phyloP scores from a whole-genome alignment of 106 monocot species.

The Iris macrosiphon region DNA sequence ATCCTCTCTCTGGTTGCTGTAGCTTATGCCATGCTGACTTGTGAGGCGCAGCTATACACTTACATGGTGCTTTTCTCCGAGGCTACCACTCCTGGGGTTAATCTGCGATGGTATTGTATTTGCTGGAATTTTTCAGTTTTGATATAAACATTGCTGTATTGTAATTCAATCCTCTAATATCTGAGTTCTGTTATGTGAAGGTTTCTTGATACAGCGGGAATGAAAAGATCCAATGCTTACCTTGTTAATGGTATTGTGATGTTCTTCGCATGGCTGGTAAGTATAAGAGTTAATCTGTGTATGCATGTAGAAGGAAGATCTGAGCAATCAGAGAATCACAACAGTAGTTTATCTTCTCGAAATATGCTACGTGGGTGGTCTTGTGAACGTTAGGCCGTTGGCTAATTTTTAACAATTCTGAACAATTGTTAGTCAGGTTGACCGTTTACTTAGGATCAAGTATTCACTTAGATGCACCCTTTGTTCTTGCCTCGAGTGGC shows the following conservation, averaged over 20 bases:
- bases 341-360: too few relatives aligned
- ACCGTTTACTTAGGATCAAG: too few relatives aligned
- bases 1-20: slow-evolving; percentile 56
- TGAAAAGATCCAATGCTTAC: slow-evolving; percentile 83
- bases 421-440: too few relatives aligned
- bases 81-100: slow-evolving; percentile 72
- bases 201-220: slow-evolving; percentile 82
- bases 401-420: too few relatives aligned
- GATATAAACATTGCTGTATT: background rate
- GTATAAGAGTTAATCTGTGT: too few relatives aligned
- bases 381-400: too few relatives aligned
- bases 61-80: slow-evolving; percentile 89
- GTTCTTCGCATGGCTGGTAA: slow-evolving; percentile 91
- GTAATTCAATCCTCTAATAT: background rate
- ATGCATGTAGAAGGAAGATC: background rate
- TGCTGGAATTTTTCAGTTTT: background rate
- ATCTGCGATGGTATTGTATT: slow-evolving; percentile 62
- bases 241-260: slow-evolving; percentile 73
- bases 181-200: slow-evolving; percentile 27
- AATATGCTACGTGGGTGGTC: too few relatives aligned
- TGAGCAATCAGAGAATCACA: background rate
- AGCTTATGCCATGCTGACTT: slow-evolving; percentile 63
- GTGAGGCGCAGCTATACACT: slow-evolving; percentile 85
- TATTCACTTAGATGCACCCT: too few relatives aligned
- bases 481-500: too few relatives aligned